Evolutionary conservation across 352 stramenopile species (phyloP), one percentile per base, ranked within the genome.

Genomic region (Phytopythium sindhum): DNA sequence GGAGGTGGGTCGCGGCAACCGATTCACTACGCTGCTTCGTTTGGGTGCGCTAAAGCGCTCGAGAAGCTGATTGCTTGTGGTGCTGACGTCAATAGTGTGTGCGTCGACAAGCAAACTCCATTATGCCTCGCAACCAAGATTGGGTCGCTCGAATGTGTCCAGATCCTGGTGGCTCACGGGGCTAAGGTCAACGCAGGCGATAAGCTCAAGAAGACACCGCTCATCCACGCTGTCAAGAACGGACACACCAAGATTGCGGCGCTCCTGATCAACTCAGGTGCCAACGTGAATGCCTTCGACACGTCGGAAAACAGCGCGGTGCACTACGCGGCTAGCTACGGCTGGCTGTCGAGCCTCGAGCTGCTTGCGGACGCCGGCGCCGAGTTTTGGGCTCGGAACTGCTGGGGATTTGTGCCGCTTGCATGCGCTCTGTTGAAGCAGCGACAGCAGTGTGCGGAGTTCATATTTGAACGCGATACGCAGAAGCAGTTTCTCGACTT

Each of bases 201-300:
- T 64, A 94, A 94, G 50, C 72, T 90, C 15, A 88, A 90, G 62
- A 91, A 91, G 56, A 91, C 85, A 1, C 85, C 85, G 28, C 68
- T 94, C 6, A 88, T 94, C 11, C 73, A 84, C 28, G 85, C 85
- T 7, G 77, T 90, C 45, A 94, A 92, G 65, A 94, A 94, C 21
- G 85, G 85, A 0, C 70, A 91, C 55, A 80, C 78, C 0, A 61
- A 61, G 9, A 60, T 90, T 21, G 82, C 85, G 1, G 74, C 69
- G 6, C 24, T 77, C 26, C 73, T 93, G 7, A 78, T 93, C 60
- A 93, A 91, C 52, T 58, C 70, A 21, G 80, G 80, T 1, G 85
- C 85, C 2, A 91, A 93, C 37, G 79, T 90, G 35, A 93, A 93
- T 48, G 82, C 81, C 0, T 90, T 77, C 47, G 85, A 93, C 45